These are phyloP conservation scores for Colletotrichum neosansevieriae DNA, from an alignment of 2,329 filamentous ascomycete species.

Conservation along the genomic window DNA sequence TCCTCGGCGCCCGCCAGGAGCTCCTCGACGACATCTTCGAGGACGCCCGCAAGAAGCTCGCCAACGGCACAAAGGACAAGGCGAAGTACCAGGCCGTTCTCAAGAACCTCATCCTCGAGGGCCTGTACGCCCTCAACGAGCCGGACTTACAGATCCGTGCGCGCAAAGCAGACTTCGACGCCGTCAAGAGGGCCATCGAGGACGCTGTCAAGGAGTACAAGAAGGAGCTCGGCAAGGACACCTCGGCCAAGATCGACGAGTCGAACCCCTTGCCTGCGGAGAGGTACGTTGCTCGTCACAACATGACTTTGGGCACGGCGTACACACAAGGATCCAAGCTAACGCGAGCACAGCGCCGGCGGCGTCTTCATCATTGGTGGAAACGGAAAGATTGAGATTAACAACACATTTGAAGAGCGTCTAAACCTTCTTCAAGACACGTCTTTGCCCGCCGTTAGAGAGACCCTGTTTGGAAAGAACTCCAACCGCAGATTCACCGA, in stretches of 20 bases:
- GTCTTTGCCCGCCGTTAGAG: constrained; percentile 85
- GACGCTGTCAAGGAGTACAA: constrained; percentile 87
- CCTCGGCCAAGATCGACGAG: constrained; percentile 80
- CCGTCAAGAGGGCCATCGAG: constrained; percentile 82
- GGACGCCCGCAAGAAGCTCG: constrained; percentile 78
- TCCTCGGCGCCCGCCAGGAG: constrained; percentile 89
- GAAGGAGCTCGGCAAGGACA: constrained; percentile 77
- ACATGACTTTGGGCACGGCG: background rate
- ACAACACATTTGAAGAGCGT: constrained; percentile 97
- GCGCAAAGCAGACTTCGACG: constrained; percentile 81
- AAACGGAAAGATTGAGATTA: constrained; percentile 94
- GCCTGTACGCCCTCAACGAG: constrained; percentile 89
- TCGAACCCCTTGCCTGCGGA: constrained; percentile 82
- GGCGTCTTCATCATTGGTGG: constrained; percentile 85
- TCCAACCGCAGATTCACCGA: constrained; percentile 96
- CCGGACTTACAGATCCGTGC: constrained; percentile 79
- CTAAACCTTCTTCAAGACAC: constrained; percentile 86
- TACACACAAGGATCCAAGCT: background rate
- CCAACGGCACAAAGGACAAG: constrained; percentile 73
- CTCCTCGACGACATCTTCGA: constrained; percentile 93
- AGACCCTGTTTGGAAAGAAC: constrained; percentile 93
- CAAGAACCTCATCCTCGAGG: constrained; percentile 87
- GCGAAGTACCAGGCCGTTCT: constrained; percentile 80
- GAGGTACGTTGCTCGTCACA: constrained; percentile 71
- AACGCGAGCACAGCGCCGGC: constrained; percentile 72